phyloP scores from a whole-genome alignment of 176 grass and related monocot species.

The Oryza officinalis region DNA sequence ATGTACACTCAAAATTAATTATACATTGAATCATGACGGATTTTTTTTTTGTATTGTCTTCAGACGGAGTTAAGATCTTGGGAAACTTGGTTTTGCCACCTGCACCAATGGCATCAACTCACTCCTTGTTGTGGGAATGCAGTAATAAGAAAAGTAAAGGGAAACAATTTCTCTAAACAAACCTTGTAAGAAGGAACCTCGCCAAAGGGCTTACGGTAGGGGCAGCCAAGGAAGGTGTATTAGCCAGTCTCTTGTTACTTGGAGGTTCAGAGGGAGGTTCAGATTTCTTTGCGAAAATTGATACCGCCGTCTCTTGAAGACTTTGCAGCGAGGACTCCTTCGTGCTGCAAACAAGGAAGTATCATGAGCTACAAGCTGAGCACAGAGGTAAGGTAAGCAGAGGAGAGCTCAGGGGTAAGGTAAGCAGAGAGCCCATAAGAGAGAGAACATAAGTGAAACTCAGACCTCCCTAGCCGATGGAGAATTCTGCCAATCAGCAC shows the following conservation, averaged over 20 bases:
- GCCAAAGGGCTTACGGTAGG: constrained; percentile 80
- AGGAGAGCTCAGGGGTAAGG: neutral
- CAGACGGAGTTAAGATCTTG: constrained; percentile 89
- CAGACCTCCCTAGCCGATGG: constrained; percentile 70
- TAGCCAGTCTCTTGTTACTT: constrained; percentile 58
- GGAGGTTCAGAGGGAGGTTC: constrained; percentile 37
- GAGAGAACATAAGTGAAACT: constrained; percentile 3
- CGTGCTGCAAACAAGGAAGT: constrained; percentile 52
- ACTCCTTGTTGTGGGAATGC: constrained; percentile 25
- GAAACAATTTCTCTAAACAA: constrained; percentile 30
- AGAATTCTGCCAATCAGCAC: constrained; percentile 64
- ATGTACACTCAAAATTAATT: constrained; percentile 90
- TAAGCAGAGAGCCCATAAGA: neutral
- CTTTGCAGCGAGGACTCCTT: constrained; percentile 69
- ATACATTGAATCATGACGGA: constrained; percentile 49
- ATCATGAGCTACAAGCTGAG: constrained; percentile 24
- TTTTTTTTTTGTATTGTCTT: constrained; percentile 25
- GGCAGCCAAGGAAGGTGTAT: constrained; percentile 49
- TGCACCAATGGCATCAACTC: constrained; percentile 41
- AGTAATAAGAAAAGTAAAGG: neutral
- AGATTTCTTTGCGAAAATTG: constrained; percentile 61
- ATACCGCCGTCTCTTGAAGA: constrained; percentile 62
- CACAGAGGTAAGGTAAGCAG: neutral
- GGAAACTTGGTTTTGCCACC: constrained; percentile 97
- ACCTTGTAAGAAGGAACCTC: constrained; percentile 96